Percentiles rank a stretch among this genome's conserved stretches.
Conservation (phyloP, 2,329 filamentous ascomycete genomes). For the Exophiala alcalophila region DNA sequence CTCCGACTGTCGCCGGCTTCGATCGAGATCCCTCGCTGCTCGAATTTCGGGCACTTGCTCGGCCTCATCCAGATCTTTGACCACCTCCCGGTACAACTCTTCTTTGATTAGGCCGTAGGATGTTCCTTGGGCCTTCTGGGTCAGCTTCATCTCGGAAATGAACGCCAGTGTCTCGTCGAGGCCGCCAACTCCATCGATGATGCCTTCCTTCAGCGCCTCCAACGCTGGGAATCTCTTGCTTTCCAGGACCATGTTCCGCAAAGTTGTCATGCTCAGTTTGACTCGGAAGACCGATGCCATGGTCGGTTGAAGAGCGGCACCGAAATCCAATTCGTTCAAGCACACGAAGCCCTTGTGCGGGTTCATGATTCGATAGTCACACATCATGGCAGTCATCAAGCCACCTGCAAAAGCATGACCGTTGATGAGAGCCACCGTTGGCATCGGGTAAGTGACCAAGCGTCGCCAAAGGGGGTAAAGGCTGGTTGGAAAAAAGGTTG, state of each 20-base stretch:
- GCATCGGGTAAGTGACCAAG: constrained; percentile 73
- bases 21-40: constrained; percentile 49
- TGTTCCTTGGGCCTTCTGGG: constrained; percentile 60
- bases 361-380: constrained; percentile 79
- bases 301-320: constrained; percentile 68
- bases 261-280: constrained; percentile 58
- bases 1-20: constrained; percentile 42
- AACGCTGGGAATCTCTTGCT: constrained; percentile 63
- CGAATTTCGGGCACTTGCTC: constrained; percentile 44
- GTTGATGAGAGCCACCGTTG: constrained; percentile 73
- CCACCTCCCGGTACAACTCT: constrained; percentile 69
- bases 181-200: constrained; percentile 67
- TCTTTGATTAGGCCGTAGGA: constrained; percentile 70
- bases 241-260: constrained; percentile 68
- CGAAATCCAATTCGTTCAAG: constrained; percentile 78
- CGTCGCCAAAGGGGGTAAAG: constrained; percentile 65
- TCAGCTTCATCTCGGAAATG: constrained; percentile 57
- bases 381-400: constrained; percentile 77
- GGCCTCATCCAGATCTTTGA: constrained; percentile 51
- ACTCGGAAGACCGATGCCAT: constrained; percentile 73
- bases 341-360: constrained; percentile 69
- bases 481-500: constrained; percentile 59
- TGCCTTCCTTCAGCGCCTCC: constrained; percentile 62
- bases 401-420: constrained; percentile 80
- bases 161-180: constrained; percentile 62